Percentiles rank a stretch among this genome's conserved stretches.
phyloP scores from a whole-genome alignment of 2,329 filamentous ascomycete genomes.

The Pleurostoma richardsiae region DNA sequence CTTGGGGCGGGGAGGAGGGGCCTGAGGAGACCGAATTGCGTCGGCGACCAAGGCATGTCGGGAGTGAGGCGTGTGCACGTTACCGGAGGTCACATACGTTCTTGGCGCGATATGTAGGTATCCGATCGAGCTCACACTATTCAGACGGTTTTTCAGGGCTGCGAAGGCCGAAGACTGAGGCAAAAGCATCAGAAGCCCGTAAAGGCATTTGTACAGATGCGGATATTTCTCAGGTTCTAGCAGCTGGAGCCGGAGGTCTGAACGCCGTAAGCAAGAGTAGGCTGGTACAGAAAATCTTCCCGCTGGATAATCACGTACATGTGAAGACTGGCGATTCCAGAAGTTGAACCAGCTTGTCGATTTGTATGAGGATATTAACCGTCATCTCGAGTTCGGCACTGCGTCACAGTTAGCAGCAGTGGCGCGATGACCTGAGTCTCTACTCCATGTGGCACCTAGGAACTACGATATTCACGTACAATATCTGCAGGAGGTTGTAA shows the following conservation, averaged over 20 bases:
- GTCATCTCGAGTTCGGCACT: conserved; percentile 98
- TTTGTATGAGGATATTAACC: conserved; percentile 96
- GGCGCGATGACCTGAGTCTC: background rate
- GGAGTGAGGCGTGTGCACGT: conserved; percentile 20
- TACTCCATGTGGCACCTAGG: too few species aligned
- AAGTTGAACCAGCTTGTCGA: conserved; percentile 95
- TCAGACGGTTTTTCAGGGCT: conserved; percentile 90
- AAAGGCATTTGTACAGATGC: conserved; percentile 95
- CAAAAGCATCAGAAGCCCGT: conserved; percentile 95
- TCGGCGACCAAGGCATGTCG: conserved; percentile 27
- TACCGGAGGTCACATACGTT: conserved; percentile 55
- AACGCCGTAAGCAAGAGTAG: conserved; percentile 1
- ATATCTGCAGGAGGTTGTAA: conserved; percentile 91
- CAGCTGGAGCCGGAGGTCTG: conserved; percentile 88
- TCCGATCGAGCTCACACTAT: conserved; percentile 95
- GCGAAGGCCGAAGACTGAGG: conserved; percentile 97
- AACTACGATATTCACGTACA: conserved; percentile 43
- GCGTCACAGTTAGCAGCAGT: conserved; percentile 6
- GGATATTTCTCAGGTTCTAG: conserved; percentile 94
- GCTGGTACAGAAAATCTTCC: background rate
- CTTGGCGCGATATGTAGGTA: conserved; percentile 80
- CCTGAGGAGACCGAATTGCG: conserved; percentile 17
- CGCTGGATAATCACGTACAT: conserved; percentile 55
- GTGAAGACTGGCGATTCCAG: conserved; percentile 97
- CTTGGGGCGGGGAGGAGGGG: conserved; percentile 8